Conservation (phyloP, 192 early-diverging fungal species). For the Neocallimastix lanati region DNA sequence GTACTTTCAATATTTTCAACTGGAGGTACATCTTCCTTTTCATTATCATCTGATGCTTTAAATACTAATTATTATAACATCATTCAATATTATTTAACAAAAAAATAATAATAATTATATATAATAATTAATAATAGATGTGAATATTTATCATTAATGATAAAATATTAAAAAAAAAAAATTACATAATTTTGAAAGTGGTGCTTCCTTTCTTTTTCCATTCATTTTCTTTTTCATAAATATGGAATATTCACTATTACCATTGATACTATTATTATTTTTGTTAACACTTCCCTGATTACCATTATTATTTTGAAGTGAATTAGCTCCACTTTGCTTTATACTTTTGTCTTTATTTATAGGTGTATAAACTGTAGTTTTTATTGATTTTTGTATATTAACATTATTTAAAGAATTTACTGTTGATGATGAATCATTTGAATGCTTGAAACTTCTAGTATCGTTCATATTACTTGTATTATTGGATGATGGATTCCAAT, state of each 20-base stretch:
- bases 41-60: neutral
- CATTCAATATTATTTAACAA: too few species aligned
- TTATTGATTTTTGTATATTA: neutral
- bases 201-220: neutral
- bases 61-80: neutral
- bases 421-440: neutral
- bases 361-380: neutral
- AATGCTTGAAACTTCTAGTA: neutral
- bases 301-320: neutral
- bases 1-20: neutral
- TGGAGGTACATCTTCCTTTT: neutral
- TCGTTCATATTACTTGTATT: neutral
- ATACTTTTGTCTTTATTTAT: neutral
- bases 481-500: neutral
- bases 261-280: neutral
- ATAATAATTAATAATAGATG: too few species aligned
- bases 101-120: too few species aligned
- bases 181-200: neutral
- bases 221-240: neutral
- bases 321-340: neutral
- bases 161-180: too few species aligned
- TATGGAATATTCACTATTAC: neutral
- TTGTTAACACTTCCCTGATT: neutral
- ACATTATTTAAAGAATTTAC: neutral
- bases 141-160: too few species aligned